These are phyloP conservation scores for Jaenimonas drosophilae DNA, from an alignment of 208 protist species.

Conservation along the genomic window DNA sequence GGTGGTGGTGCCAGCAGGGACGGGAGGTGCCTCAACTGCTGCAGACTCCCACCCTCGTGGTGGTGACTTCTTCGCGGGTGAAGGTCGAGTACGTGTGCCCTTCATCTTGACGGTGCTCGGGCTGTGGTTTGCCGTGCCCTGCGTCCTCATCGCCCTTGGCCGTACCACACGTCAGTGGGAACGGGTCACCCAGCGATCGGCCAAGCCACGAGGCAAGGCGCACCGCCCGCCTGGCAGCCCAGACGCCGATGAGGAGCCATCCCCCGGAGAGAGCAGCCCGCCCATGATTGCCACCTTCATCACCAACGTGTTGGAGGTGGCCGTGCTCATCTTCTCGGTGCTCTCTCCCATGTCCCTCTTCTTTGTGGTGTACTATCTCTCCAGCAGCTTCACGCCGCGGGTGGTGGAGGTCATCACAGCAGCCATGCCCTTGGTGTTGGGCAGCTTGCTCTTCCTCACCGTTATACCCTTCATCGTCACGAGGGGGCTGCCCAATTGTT, in stretches of 20 bases:
- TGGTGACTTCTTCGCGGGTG: background rate
- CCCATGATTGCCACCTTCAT: conserved; percentile 8
- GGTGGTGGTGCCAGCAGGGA: too few relatives aligned
- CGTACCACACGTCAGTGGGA: conserved; percentile 39
- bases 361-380: conserved; percentile 36
- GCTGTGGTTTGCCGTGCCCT: conserved; percentile 45
- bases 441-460: conserved; percentile 27
- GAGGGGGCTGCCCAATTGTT: conserved; percentile 23
- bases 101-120: conserved; percentile 55
- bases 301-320: conserved; percentile 36
- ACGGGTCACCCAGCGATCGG: background rate
- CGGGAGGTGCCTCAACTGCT: background rate
- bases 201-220: background rate
- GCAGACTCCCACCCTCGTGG: conserved; percentile 6
- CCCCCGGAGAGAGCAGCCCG: background rate
- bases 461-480: conserved; percentile 40
- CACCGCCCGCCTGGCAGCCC: background rate
- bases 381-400: conserved; percentile 25
- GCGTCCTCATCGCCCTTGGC: conserved; percentile 47
- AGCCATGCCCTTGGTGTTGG: conserved; percentile 19
- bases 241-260: conserved; percentile 1
- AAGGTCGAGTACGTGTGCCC: conserved; percentile 14
- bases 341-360: conserved; percentile 21
- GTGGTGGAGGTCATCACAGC: conserved; percentile 20
- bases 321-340: conserved; percentile 30